Evolutionary conservation across 371 early-diverging fungal species (phyloP), one percentile per base, ranked within the genome.

Genomic region (Blastocladiella emersonii): DNA sequence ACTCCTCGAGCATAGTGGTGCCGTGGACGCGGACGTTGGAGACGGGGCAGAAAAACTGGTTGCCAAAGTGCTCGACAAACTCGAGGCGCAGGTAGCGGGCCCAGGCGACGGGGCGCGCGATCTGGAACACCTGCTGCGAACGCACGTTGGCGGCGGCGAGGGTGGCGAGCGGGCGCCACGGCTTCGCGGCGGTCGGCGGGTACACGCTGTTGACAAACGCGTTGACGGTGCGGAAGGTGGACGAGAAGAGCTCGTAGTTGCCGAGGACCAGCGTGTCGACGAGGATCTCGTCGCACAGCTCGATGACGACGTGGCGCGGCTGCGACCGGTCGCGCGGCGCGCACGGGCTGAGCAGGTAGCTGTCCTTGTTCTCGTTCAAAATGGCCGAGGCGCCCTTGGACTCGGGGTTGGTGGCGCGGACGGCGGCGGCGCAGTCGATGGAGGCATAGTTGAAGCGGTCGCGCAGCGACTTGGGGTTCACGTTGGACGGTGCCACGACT

Each of bases 201-300:
- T 94, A 95, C 25, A 84, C 73, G 43, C 89, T 83, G 36, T 83
- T 77, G 35, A 87, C 87, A 57, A 80, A 88, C 1, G 95, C 83
- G 39, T 82, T 72, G 66, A 93, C 83, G 56, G 92, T 87, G 68
- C 85, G 88, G 72, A 94, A 94, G 1, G 89, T 93, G 43, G 92
- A 91, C 0, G 92, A 90, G 68, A 96, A 98, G 69, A 92, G 95
- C 71, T 98, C 98, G 63, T 88, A 92, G 72, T 96, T 96, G 59
- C 91, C 94, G 68, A 98, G 69, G 15, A 87, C 82, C 45, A 98
- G 70, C 0, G 91, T 84, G 71, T 95, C 92, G 10, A 98, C 85
- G 17, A 90, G 74, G 62, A 96, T 92, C 34, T 88, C 91, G 65
- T 95, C 87, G 70, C 98, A 98, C 3, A 98, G 76, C 72, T 95